Evolutionary conservation across 305 asterid species (phyloP).

Genomic region (Withania somnifera): DNA sequence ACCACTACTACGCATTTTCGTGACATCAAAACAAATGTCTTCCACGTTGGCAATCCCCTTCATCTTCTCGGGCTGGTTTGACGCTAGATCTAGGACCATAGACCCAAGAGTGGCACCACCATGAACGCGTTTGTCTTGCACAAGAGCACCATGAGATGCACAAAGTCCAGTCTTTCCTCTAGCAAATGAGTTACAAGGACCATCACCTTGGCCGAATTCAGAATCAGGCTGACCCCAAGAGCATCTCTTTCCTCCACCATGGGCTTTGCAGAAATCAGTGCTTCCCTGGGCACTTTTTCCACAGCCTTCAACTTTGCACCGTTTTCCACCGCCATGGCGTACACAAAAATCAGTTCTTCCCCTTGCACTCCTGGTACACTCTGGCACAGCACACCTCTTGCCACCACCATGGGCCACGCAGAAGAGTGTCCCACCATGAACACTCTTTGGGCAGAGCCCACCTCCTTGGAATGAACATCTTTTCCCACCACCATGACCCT

Average conservation of each 20-base stretch:
- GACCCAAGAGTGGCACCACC: constrained; percentile 67
- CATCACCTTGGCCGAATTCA: constrained; percentile 53
- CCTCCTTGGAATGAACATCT: constrained; percentile 78
- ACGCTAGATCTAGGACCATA: constrained; percentile 27
- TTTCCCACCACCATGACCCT: constrained; percentile 97
- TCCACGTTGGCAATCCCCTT: constrained; percentile 23
- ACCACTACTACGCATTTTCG: constrained; percentile 19
- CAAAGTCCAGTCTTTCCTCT: constrained; percentile 82
- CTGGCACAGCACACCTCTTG: constrained; percentile 71
- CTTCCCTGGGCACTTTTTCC: constrained; percentile 98
- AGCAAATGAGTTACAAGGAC: constrained; percentile 58
- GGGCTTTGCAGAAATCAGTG: constrained; percentile 96
- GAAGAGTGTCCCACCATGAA: constrained; percentile 88
- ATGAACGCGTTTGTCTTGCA: constrained; percentile 83
- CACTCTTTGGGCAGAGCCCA: constrained; percentile 86
- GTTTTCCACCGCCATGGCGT: constrained; percentile 96
- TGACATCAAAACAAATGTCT: constrained; percentile 23
- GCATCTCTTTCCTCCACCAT: constrained; percentile 96
- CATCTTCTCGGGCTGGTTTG: constrained; percentile 17
- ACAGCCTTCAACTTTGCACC: constrained; percentile 72
- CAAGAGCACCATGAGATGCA: constrained; percentile 60
- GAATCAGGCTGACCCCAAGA: constrained; percentile 75
- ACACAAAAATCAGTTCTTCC: constrained; percentile 92
- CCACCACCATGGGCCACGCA: constrained; percentile 99
- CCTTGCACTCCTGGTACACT: constrained; percentile 92